Evolutionary conservation across 2,329 filamentous ascomycete species (phyloP).

Genomic region (Ploettnerulaceae sp.): DNA sequence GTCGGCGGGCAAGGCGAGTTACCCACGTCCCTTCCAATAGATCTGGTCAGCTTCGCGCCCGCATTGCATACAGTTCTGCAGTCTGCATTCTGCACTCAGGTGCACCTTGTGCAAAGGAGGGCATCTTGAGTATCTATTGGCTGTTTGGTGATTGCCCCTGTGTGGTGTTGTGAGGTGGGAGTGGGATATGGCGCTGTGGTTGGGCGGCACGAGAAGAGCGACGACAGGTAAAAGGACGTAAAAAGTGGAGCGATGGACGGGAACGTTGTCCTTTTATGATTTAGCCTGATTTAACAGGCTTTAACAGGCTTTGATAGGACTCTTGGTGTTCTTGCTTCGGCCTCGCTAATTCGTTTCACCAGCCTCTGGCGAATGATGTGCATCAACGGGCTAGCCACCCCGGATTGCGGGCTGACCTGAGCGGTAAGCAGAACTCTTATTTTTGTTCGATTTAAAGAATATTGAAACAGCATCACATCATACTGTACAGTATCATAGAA

Average conservation of each 20-base stretch:
- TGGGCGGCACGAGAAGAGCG: conserved; percentile 18
- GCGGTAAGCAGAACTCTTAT: conserved; percentile 17
- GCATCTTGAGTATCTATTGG: conserved; percentile 17
- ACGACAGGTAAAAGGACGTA: neutral
- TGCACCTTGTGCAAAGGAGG: conserved; percentile 12
- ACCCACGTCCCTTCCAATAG: conserved; percentile 17
- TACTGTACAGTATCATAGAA: no score
- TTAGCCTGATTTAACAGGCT: neutral
- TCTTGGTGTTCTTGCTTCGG: no score
- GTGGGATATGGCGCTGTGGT: conserved; percentile 22
- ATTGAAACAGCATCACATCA: no score
- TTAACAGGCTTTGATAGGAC: conserved; percentile 13
- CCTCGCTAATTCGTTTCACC: conserved; percentile 12
- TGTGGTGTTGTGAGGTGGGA: conserved; percentile 15
- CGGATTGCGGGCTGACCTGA: neutral
- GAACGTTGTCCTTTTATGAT: no score
- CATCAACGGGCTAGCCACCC: conserved; percentile 10
- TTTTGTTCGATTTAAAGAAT: no score
- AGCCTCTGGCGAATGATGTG: conserved; percentile 17
- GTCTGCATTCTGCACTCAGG: conserved; percentile 2
- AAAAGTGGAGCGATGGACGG: neutral
- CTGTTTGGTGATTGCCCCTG: conserved; percentile 8
- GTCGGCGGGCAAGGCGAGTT: conserved; percentile 16
- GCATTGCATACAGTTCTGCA: neutral
- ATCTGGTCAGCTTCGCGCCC: conserved; percentile 25